Conservation (phyloP, 1,284 basidiomycete species). For the Leccinum griseonigrum region DNA sequence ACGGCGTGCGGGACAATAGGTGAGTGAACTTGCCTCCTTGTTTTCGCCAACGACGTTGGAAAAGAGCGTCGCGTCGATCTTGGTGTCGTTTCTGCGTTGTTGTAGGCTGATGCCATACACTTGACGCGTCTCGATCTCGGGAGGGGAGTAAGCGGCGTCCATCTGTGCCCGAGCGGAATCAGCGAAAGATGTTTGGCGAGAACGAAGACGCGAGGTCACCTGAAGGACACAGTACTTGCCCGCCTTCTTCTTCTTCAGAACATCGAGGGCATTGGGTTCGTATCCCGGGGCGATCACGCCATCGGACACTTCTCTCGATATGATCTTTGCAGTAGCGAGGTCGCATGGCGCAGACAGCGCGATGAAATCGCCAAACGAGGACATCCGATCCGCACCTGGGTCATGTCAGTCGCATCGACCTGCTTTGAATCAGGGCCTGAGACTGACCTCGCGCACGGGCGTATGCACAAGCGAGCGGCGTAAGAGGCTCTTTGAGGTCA, state of each 20-base stretch:
- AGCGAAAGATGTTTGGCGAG: background rate
- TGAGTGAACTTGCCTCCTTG: constrained; percentile 57
- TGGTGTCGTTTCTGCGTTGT: constrained; percentile 90
- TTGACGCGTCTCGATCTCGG: constrained; percentile 86
- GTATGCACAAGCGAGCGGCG: constrained; percentile 90
- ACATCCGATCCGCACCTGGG: constrained; percentile 95
- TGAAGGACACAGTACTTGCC: constrained; percentile 98
- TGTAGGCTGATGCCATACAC: constrained; percentile 93
- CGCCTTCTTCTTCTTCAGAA: constrained; percentile 95
- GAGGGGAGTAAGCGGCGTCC: constrained; percentile 77
- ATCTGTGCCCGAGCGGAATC: constrained; percentile 52
- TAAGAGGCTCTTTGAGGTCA: constrained; percentile 87
- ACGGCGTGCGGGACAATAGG: background rate
- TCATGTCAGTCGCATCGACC: constrained; percentile 4
- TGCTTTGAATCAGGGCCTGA: background rate
- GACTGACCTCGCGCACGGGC: constrained; percentile 86
- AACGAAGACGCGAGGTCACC: constrained; percentile 41
- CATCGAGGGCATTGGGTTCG: constrained; percentile 83
- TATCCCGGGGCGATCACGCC: constrained; percentile 98
- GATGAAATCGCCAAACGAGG: constrained; percentile 98
- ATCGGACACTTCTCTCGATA: constrained; percentile 97
- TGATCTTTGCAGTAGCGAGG: constrained; percentile 91
- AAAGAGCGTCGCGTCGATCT: constrained; percentile 84
- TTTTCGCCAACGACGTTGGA: constrained; percentile 86
- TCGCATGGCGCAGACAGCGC: constrained; percentile 93